Conservation (phyloP, 2,329 filamentous ascomycete species). For the Geosmithia flava region DNA sequence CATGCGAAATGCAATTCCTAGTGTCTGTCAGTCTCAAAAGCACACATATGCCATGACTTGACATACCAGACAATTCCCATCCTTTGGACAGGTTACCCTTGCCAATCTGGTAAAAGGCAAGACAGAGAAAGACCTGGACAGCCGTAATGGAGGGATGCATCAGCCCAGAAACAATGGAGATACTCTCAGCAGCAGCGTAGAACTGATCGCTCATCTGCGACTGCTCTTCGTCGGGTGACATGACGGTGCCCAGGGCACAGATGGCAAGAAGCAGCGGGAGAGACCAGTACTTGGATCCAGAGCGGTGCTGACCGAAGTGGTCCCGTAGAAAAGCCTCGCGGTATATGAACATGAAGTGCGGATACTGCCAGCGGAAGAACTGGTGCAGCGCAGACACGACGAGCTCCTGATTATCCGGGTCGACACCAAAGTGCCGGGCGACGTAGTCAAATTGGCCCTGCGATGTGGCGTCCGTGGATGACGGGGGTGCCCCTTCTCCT, state of each 20-base stretch:
- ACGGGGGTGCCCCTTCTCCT: slow-evolving; percentile 1
- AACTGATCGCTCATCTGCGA: slow-evolving; percentile 7
- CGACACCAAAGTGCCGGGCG: slow-evolving; percentile 10
- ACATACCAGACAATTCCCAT: slow-evolving; percentile 12
- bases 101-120: slow-evolving; percentile 15
- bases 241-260: slow-evolving; percentile 10
- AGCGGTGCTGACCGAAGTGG: slow-evolving; percentile 8
- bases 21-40: not conserved
- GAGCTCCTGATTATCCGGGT: slow-evolving; percentile 9
- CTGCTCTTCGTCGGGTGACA: slow-evolving; percentile 3
- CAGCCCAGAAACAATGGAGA: slow-evolving; percentile 11
- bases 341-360: slow-evolving; percentile 18
- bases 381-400: slow-evolving; percentile 6
- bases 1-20: slow-evolving; percentile 17
- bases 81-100: slow-evolving; percentile 13
- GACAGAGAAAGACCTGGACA: slow-evolving; percentile 13
- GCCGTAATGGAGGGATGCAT: slow-evolving; percentile 9
- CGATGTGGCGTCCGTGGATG: not conserved
- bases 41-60: too few relatives aligned
- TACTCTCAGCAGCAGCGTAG: slow-evolving; percentile 11
- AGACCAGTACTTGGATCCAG: slow-evolving; percentile 14
- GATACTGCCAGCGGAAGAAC: slow-evolving; percentile 16
- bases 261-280: slow-evolving; percentile 9
- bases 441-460: slow-evolving; percentile 5
- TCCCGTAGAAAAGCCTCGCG: slow-evolving; percentile 14